Conservation (phyloP, 495 filamentous ascomycete genomes). For the Xylaria longipes region DNA sequence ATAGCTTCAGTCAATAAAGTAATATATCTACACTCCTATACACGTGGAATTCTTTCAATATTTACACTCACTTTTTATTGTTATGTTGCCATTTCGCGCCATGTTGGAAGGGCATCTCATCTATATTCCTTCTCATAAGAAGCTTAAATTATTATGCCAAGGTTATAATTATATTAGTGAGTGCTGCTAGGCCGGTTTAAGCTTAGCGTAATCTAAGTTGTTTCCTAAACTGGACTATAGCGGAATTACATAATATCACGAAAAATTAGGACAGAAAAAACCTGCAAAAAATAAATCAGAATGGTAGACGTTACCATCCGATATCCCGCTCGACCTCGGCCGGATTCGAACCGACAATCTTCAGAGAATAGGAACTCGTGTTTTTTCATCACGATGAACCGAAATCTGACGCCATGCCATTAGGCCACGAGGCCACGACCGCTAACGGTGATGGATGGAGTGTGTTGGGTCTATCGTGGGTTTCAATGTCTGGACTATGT, state of each 20-base stretch:
- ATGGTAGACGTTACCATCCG: not conserved
- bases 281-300: not conserved
- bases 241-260: not conserved
- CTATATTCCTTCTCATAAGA: not conserved
- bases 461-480: not conserved
- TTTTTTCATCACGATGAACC: not conserved
- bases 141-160: not conserved
- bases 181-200: not conserved
- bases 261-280: not conserved
- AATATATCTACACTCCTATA: too few relatives aligned
- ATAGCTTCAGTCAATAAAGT: too few relatives aligned
- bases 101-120: not conserved
- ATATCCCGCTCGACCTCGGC: constrained; percentile 7
- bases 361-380: not conserved
- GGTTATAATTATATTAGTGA: not conserved
- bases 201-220: not conserved
- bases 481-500: not conserved
- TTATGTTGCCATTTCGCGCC: not conserved
- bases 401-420: constrained; percentile 24
- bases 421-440: constrained; percentile 21
- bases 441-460: not conserved
- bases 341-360: constrained; percentile 24
- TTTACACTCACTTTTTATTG: not conserved
- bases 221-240: not conserved
- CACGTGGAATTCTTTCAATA: not conserved